Evolutionary conservation across 371 early-diverging fungal genomes (phyloP).

Genomic region (Funneliformis caledonium): DNA sequence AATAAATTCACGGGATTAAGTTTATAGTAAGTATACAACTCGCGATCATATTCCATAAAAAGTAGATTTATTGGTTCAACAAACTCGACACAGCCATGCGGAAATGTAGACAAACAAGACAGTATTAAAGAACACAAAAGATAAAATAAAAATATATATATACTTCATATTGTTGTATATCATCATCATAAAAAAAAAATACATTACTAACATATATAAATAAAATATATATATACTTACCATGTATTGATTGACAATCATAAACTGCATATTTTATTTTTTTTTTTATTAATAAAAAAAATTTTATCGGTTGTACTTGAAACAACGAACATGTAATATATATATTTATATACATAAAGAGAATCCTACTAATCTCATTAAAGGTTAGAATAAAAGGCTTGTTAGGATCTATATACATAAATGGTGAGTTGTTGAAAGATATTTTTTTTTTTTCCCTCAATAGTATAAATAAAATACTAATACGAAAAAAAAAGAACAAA

Average conservation of each 20-base stretch:
- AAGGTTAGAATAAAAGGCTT: background rate
- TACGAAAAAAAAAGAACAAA: constrained; percentile 15
- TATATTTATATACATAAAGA: background rate
- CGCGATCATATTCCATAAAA: constrained; percentile 23
- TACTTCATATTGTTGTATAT: constrained; percentile 14
- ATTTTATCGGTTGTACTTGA: background rate
- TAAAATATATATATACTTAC: background rate
- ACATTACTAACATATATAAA: background rate
- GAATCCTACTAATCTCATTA: background rate
- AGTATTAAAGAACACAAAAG: background rate
- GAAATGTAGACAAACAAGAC: constrained; percentile 6
- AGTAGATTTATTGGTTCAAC: constrained; percentile 30
- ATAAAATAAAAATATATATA: background rate
- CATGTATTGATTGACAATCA: constrained; percentile 1
- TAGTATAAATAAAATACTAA: constrained; percentile 2
- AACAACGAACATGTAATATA: background rate
- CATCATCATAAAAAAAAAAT: background rate
- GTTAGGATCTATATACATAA: background rate
- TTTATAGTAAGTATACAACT: background rate
- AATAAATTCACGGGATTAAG: constrained; percentile 7
- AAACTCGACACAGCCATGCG: constrained; percentile 24
- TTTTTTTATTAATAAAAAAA: background rate
- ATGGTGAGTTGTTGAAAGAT: background rate
- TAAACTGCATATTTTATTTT: background rate
- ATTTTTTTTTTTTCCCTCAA: background rate